Base-by-base conservation (phyloP, 1,284 basidiomycete genomes). In the Tetrapyrgos nigripes region DNA sequence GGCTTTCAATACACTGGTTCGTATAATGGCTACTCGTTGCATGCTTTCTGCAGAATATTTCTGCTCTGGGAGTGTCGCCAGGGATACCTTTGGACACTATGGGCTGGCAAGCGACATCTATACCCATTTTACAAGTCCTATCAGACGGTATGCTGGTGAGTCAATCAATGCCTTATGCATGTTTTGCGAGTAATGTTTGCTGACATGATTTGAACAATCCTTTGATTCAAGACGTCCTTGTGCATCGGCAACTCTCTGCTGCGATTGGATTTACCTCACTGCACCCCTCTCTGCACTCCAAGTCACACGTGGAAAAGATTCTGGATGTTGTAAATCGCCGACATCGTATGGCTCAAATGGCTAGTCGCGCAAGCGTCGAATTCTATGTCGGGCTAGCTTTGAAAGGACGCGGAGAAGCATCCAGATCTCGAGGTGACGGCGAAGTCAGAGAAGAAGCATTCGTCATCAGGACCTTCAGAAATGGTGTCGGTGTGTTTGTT, bases 31-130 rank as follows among this genome's bases (percentile, higher is more conserved):
- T 1, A 99, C 97, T 1, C 83, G 97, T 19, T 99, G 97, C 73
- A 98, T 99, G 97, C 82, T 98, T 19, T 91, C 96, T 0, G 97
- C 97, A 27, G 97, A 99, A 74, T 99, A 99, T 75, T 98, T 99
- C 77, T 96, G 94, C 71, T 92, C 96, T 1, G 97, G 97, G 9
- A 95, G 92, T 65, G 95, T 98, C 3, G 88, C 91, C 0, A 87
- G 91, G 59, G 96, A 98, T 67, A 91, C 94, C 0, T 99, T 98
- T 72, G 91, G 92, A 1, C 97, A 99, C 76, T 99, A 99, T 72
- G 97, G 97, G 55, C 85, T 99, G 19, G 97, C 97, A 0, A 96
- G 88, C 67, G 87, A 91, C 0, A 99, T 99, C 65, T 99, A 99
- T 76, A 99, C 97, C 0, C 97, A 99, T 74, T 99, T 99, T 73